Base-by-base conservation (phyloP, 805 yeast species). In the Saturnispora mendoncae region DNA sequence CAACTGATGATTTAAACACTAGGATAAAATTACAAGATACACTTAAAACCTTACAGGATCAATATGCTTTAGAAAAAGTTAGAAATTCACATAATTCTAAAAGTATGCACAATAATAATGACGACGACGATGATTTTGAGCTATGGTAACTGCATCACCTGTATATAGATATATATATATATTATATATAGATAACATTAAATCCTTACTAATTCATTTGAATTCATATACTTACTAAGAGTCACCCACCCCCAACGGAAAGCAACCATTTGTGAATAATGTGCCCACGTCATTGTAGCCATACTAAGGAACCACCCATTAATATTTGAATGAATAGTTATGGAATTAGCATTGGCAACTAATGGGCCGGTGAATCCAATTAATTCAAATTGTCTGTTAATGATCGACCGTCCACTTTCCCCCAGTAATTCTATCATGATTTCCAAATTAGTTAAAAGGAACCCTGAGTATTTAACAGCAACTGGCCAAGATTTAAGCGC, bases 251-350 rank as follows among this genome's bases (percentile, higher is more conserved):
- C 80, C 65, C 83, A 84, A 50, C 98, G 70, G 59, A 81, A 92
- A 97, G 97, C 90, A 7, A 82, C 88, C 84, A 92, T 84, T 59
- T 92, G 98, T 2, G 94, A 77, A 47, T 69, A 68, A 61, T 92
- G 97, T 3, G 83, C 94, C 48, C 69, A 69, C 3, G 79, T 64
- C 95, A 90, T 86, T 4, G 95, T 83, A 0, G 81, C 71, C 41
- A 78, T 67, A 33, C 61, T 56, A 24, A 66, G 60, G 40, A 68
- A 58, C 56, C 67, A 53, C 48, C 58, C 54, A 45, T 67, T 61
- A 42, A 68, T 50, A 49, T 67, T 68, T 13, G 62, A 52, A 46
- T 57, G 69, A 17, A 71, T 23, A 23, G 26, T 10, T 10, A 23
- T 23, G 26, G n/a, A n/a, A n/a, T n/a, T n/a, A n/a, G 26, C 10